phyloP scores from a whole-genome alignment of 164 flowering plant species.

The Dillenia turbinata region DNA sequence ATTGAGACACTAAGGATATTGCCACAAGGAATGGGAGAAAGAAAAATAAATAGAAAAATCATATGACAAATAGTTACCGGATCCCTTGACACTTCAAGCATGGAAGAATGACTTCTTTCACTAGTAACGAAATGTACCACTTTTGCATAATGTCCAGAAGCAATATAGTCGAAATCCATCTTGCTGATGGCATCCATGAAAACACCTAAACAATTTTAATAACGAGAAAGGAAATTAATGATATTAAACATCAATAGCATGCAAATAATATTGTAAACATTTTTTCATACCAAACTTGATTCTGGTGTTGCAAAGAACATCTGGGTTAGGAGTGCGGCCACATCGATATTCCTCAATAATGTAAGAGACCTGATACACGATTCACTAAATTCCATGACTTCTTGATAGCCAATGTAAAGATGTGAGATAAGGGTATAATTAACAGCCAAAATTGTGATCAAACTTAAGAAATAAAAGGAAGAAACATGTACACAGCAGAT shows the following conservation, averaged over 20 bases:
- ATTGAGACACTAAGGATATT: too few species aligned
- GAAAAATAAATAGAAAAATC: background rate
- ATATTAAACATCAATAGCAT: conserved; percentile 6
- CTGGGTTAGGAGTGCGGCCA: conserved; percentile 97
- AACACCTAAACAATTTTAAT: conserved; percentile 49
- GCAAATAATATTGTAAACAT: conserved; percentile 3
- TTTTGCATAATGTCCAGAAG: conserved; percentile 96
- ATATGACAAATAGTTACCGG: conserved; percentile 38
- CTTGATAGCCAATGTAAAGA: too few species aligned
- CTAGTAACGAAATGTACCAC: conserved; percentile 52
- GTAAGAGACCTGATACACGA: conserved; percentile 68
- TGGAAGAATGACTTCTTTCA: conserved; percentile 38
- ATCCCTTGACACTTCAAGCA: conserved; percentile 67
- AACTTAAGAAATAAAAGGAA: too few species aligned
- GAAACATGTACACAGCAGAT: too few species aligned
- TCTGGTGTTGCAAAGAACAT: conserved; percentile 96
- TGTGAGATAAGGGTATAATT: too few species aligned
- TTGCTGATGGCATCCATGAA: conserved; percentile 85
- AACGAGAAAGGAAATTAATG: background rate
- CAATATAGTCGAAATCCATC: conserved; percentile 77
- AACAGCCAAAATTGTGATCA: too few species aligned
- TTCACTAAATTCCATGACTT: background rate
- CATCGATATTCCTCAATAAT: conserved; percentile 81
- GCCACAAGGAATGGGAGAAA: background rate
- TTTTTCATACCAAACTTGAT: conserved; percentile 76